A percentile compares a stretch with the other conserved stretches of the same genome.
Conservation (phyloP, 306 rosid species). For the Glycyrrhiza uralensis region DNA sequence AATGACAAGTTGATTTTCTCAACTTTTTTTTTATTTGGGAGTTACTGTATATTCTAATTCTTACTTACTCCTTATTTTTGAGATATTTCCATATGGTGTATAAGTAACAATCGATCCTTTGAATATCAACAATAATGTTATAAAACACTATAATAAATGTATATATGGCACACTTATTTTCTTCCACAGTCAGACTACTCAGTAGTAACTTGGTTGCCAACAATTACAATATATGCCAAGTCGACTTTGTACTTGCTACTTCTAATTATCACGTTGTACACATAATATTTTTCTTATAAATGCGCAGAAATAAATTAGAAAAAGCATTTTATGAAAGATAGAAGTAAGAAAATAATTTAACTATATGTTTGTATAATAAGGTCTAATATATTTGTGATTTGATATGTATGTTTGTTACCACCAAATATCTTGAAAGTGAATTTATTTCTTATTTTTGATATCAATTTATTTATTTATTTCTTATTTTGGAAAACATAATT, state of each 20-base stretch:
- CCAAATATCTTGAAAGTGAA: no score
- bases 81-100: neutral
- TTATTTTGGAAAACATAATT: neutral
- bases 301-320: neutral
- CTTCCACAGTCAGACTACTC: no score
- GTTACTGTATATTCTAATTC: neutral
- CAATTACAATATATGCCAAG: constrained; percentile 7
- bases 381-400: neutral
- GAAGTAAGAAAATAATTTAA: neutral
- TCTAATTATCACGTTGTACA: neutral
- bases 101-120: neutral
- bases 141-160: no score
- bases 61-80: neutral
- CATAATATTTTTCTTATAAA: neutral
- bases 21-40: neutral
- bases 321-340: neutral
- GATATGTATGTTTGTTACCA: no score
- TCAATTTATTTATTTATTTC: no score
- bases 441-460: no score
- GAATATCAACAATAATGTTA: no score
- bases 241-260: constrained; percentile 1
- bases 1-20: neutral
- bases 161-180: no score
- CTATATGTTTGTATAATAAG: no score
- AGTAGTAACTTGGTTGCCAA: no score